Conservation (phyloP, 2,329 filamentous ascomycete genomes). For the Cercospora sp. region DNA sequence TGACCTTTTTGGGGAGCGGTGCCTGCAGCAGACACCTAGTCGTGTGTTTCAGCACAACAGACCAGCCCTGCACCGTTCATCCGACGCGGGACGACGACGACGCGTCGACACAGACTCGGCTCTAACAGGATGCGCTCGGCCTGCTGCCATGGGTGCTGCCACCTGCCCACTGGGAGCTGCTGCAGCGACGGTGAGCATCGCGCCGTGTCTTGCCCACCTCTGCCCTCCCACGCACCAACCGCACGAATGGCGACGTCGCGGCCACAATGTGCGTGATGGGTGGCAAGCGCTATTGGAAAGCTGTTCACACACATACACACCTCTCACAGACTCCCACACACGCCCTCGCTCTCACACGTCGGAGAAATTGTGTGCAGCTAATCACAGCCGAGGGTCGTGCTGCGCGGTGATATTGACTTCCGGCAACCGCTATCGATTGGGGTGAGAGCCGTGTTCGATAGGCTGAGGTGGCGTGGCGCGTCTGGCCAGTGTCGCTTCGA, state of each 20-base stretch:
- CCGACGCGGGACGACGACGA: conserved; percentile 2
- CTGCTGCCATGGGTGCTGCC: conserved; percentile 16
- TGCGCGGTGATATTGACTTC: conserved; percentile 16
- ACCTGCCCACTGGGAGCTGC: conserved; percentile 17
- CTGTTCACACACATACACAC: conserved; percentile 7
- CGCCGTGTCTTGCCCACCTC: conserved; percentile 5
- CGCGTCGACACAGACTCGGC: conserved; percentile 25
- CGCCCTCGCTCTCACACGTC: background rate
- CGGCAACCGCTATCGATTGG: conserved; percentile 24
- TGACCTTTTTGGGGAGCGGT: conserved; percentile 1
- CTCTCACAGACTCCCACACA: background rate
- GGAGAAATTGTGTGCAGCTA: conserved; percentile 13
- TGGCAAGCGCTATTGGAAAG: conserved; percentile 25
- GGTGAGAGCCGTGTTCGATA: conserved; percentile 14
- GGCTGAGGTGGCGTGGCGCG: conserved; percentile 11
- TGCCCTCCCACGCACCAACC: background rate
- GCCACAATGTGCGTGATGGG: conserved; percentile 1
- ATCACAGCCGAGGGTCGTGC: conserved; percentile 21
- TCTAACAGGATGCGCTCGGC: background rate
- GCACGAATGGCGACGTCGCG: background rate
- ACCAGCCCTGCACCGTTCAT: background rate
- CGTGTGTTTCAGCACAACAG: conserved; percentile 28
- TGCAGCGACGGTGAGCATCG: conserved; percentile 8
- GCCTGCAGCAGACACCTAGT: conserved; percentile 6
- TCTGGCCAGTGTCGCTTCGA: conserved; percentile 10